Evolutionary conservation across 108 stramenopile species (phyloP).

Genomic region (Skeletonema marinoi): DNA sequence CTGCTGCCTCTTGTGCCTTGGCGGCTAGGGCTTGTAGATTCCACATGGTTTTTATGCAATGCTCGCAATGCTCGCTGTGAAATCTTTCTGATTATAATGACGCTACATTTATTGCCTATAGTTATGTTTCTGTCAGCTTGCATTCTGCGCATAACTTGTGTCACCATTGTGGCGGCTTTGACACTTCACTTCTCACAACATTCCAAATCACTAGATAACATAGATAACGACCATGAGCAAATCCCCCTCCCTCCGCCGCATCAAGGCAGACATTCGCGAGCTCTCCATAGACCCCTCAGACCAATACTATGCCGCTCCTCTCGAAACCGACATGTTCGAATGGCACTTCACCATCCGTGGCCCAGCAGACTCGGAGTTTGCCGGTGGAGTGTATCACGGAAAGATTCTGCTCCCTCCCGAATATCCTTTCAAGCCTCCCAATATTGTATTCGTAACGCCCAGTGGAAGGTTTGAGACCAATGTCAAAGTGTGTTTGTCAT

Average conservation of each 20-base stretch:
- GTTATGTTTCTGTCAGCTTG: too few species aligned
- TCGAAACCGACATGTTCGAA: slow-evolving; percentile 90
- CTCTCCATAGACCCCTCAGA: slow-evolving; percentile 91
- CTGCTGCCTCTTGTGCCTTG: slow-evolving; percentile 53
- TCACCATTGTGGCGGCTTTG: not conserved
- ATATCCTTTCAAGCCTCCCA: slow-evolving; percentile 91
- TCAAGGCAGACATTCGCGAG: slow-evolving; percentile 95
- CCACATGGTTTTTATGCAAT: slow-evolving; percentile 11
- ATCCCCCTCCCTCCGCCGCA: slow-evolving; percentile 78
- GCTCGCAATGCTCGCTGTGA: not conserved
- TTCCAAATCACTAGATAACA: not conserved
- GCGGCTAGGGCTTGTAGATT: slow-evolving; percentile 36
- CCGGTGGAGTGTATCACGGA: slow-evolving; percentile 97
- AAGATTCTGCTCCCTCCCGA: slow-evolving; percentile 78
- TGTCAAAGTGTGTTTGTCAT: slow-evolving; percentile 95
- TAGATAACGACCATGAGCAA: slow-evolving; percentile 58
- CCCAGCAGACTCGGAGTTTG: slow-evolving; percentile 84
- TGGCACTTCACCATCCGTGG: slow-evolving; percentile 99
- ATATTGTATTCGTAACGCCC: slow-evolving; percentile 94
- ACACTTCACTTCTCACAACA: not conserved
- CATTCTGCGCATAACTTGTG: not conserved
- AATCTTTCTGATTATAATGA: not conserved
- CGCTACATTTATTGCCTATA: not conserved
- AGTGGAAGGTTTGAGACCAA: slow-evolving; percentile 96
- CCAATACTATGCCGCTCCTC: slow-evolving; percentile 90